Evolutionary conservation across 768 basidiomycete genomes (phyloP), one percentile per base, ranked within the genome.

Genomic region (Mycena vitilis): DNA sequence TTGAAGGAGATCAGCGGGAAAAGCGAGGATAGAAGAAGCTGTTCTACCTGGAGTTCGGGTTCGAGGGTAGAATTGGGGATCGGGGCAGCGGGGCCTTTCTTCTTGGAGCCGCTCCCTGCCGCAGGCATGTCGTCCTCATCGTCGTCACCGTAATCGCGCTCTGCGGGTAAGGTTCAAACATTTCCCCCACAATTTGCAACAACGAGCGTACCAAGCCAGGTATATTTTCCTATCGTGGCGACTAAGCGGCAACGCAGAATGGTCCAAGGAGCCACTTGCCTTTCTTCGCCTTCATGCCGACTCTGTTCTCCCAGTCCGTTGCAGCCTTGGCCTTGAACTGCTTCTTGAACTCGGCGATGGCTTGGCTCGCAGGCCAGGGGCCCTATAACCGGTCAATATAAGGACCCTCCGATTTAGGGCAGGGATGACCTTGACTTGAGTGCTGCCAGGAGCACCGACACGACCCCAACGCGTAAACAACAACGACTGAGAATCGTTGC

Each of bases 381-480:
- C 88, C 88, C 86, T 88, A 59, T 4, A 56, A 42, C 42, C 15
- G 40, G 40, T 60, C 11, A 70, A 13, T 47, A 25, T 16, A 61
- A 6, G 63, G 12, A 42, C 54, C n/a, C 61, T n/a, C 59, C 15
- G 22, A 37, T 15, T 1, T 22, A 15, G 7, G 7, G 15, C 59
- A 25, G 25, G 15, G 38, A 45, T 25, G 58, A 87, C 88, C 80
- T 88, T 89, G 48, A 63, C 71, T 75, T 87, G 85, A 5, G 73
- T 78, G 73, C 83, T 80, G 0, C 89, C 89, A 30, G 79, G 80
- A 72, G 88, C 88, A 30, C 89, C 89, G 20, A 89, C 88, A 30
- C 89, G 83, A n/a, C 87, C 88, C 87, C 87, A 89, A 42, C 87
- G 85, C 40, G 86, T 87, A 75, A 79, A 87, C 38, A 89, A 76